Conservation (phyloP, 2,329 filamentous ascomycete genomes). For the Corynespora cassiicola region DNA sequence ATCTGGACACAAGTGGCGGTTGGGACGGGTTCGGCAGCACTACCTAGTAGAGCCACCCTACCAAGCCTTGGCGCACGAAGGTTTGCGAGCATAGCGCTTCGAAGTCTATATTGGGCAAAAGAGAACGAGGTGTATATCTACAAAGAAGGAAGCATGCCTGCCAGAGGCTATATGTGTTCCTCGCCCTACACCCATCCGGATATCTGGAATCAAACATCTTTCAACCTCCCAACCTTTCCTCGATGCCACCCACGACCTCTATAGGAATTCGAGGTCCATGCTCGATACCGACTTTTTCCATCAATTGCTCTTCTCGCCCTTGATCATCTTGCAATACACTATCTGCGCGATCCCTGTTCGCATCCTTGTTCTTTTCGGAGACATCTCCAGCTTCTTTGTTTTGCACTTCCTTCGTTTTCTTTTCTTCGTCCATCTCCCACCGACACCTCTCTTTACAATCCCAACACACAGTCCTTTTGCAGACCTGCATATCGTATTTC, state of each 20-base stretch:
- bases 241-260: constrained; percentile 23
- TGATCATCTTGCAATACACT: constrained; percentile 36
- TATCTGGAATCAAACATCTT: constrained; percentile 1
- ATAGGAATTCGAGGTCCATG: constrained; percentile 21
- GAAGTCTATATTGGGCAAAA: not conserved
- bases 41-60: no score
- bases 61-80: no score
- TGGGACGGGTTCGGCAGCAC: no score
- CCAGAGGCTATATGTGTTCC: constrained; percentile 15
- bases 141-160: constrained; percentile 19
- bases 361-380: constrained; percentile 19
- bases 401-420: not conserved
- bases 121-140: constrained; percentile 10
- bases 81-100: no score
- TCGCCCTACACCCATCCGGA: no score
- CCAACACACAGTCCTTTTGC: constrained; percentile 40
- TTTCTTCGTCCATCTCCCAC: constrained; percentile 35
- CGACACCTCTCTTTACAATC: constrained; percentile 40
- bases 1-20: no score
- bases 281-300: constrained; percentile 30
- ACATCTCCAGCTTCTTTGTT: constrained; percentile 1
- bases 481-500: constrained; percentile 42
- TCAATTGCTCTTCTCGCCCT: constrained; percentile 21
- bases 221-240: constrained; percentile 18
- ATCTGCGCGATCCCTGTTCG: constrained; percentile 34